Evolutionary conservation across 164 flowering plant species (phyloP).

Genomic region (Stephania yunnanensis): DNA sequence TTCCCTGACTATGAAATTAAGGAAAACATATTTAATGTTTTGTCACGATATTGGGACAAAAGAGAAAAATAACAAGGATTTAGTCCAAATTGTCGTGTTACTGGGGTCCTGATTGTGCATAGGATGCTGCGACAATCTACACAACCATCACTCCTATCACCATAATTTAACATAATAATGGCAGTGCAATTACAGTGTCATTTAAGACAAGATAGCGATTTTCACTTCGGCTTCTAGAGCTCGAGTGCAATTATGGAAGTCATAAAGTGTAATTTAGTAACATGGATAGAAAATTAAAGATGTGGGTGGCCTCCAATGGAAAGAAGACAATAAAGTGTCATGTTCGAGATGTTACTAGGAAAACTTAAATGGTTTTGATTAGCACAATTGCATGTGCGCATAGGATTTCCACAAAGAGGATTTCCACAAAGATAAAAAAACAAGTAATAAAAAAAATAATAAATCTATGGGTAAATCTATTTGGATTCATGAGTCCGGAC

Average conservation of each 20-base stretch:
- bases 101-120: neutral
- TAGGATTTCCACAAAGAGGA: too few relatives aligned
- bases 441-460: too few relatives aligned
- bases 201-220: neutral
- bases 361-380: too few relatives aligned
- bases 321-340: conserved; percentile 2
- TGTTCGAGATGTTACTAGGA: neutral
- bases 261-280: neutral
- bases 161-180: neutral
- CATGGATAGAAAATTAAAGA: neutral
- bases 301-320: conserved; percentile 4
- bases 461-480: too few relatives aligned
- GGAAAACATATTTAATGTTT: too few relatives aligned
- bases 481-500: too few relatives aligned
- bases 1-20: too few relatives aligned
- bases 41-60: neutral
- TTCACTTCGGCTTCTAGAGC: conserved; percentile 5
- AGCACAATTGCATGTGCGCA: too few relatives aligned
- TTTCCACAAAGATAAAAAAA: too few relatives aligned
- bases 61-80: neutral
- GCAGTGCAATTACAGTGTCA: neutral
- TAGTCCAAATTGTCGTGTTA: neutral
- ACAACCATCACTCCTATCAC: neutral
- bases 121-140: neutral
- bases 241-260: conserved; percentile 1